phyloP scores from a whole-genome alignment of 2,329 filamentous ascomycete species.

The Kalmusia sp. region DNA sequence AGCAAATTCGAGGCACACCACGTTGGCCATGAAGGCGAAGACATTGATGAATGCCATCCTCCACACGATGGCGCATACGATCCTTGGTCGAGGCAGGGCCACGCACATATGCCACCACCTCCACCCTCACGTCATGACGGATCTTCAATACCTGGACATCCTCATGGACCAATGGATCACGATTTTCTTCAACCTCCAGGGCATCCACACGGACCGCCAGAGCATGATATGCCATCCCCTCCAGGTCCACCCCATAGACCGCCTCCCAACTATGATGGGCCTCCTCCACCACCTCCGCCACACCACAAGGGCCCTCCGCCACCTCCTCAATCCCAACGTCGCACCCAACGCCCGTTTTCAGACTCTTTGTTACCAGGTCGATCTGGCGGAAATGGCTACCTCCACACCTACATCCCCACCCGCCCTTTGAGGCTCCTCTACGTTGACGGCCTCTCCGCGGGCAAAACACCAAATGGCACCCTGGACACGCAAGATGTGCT shows the following conservation, averaged over 20 bases:
- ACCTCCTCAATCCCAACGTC: background rate
- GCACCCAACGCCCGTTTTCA: background rate
- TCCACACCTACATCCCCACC: constrained; percentile 70
- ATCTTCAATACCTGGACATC: background rate
- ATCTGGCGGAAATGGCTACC: constrained; percentile 56
- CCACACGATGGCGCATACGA: constrained; percentile 4
- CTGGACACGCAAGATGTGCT: constrained; percentile 72
- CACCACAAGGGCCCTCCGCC: background rate
- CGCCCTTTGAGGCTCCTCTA: constrained; percentile 68
- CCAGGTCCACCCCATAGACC: constrained; percentile 6
- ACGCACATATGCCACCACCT: constrained; percentile 5
- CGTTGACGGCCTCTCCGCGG: constrained; percentile 73
- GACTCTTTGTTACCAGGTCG: background rate
- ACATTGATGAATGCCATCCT: background rate
- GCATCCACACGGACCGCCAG: background rate
- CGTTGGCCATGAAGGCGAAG: background rate
- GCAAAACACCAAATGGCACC: constrained; percentile 69
- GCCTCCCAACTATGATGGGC: background rate
- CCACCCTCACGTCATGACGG: background rate
- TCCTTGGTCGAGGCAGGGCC: constrained; percentile 1
- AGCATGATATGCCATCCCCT: background rate
- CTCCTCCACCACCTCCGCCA: background rate
- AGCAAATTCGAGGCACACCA: no score
- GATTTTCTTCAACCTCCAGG: background rate
- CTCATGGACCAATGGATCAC: background rate